A percentile compares a stretch with the other conserved stretches of the same genome.
phyloP scores from a whole-genome alignment of 139 green algal genomes.

The Picochlorum sp. region DNA sequence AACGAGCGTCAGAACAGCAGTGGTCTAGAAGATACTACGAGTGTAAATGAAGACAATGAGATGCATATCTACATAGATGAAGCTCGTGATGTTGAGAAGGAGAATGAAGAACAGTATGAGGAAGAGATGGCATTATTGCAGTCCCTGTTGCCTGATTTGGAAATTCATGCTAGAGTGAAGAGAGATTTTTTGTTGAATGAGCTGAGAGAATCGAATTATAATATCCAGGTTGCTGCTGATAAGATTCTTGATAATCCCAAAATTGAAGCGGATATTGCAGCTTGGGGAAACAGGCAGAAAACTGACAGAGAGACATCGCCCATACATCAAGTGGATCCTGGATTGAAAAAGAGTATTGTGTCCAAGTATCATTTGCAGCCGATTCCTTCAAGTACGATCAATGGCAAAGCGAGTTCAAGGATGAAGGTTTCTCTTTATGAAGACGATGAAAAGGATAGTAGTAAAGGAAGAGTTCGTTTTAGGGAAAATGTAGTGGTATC shows the following conservation, averaged over 20 bases:
- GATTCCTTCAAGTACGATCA: background rate
- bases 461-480: slow-evolving; percentile 32
- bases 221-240: background rate
- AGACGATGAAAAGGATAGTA: background rate
- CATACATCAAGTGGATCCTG: background rate
- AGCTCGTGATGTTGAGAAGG: too few relatives aligned
- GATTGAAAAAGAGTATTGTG: background rate
- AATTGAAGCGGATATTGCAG: background rate
- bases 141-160: too few relatives aligned
- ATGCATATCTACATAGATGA: too few relatives aligned
- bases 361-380: slow-evolving; percentile 3
- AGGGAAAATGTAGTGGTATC: slow-evolving; percentile 41
- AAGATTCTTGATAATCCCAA: too few relatives aligned
- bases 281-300: background rate
- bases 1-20: too few relatives aligned
- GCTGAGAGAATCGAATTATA: too few relatives aligned
- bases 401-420: background rate
- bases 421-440: background rate
- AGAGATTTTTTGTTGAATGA: background rate
- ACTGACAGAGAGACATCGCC: background rate
- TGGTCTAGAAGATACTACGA: too few relatives aligned
- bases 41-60: too few relatives aligned
- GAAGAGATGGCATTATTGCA: too few relatives aligned
- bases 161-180: too few relatives aligned
- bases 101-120: too few relatives aligned